Evolutionary conservation across 345 rosid species (phyloP).

Genomic region (Citrus inodora): DNA sequence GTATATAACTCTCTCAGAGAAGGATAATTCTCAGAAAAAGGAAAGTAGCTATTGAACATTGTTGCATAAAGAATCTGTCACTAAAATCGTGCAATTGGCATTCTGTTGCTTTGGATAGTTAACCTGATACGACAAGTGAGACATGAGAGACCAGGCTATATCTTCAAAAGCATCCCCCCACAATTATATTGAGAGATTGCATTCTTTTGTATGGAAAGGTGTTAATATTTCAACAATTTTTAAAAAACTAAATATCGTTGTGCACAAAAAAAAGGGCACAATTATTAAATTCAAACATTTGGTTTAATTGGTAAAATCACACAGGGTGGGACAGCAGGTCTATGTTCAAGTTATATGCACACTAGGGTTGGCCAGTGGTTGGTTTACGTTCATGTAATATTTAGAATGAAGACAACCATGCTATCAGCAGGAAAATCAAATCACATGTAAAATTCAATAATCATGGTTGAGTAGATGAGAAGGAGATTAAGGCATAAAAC

Average conservation of each 20-base stretch:
- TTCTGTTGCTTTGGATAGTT: neutral
- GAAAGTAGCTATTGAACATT: neutral
- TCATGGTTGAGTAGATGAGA: neutral
- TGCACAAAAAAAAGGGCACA: neutral
- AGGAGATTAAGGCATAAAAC: neutral
- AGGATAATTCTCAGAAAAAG: neutral
- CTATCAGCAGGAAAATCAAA: neutral
- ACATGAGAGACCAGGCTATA: neutral
- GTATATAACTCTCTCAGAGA: neutral
- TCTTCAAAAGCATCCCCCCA: neutral
- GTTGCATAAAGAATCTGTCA: neutral
- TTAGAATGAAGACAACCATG: neutral
- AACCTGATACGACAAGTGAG: neutral
- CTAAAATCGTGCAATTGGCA: neutral
- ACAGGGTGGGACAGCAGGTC: neutral
- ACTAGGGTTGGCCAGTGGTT: neutral
- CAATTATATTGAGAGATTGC: neutral
- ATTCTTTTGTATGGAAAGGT: neutral
- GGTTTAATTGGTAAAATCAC: neutral
- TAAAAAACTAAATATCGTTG: neutral
- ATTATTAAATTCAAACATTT: neutral
- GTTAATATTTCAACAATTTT: neutral
- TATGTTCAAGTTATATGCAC: neutral
- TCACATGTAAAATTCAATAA: neutral
- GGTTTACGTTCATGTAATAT: neutral